These are phyloP conservation scores for Tetrahymena elliotti DNA, from an alignment of 73 alveolate genomes.

Conservation along the genomic window DNA sequence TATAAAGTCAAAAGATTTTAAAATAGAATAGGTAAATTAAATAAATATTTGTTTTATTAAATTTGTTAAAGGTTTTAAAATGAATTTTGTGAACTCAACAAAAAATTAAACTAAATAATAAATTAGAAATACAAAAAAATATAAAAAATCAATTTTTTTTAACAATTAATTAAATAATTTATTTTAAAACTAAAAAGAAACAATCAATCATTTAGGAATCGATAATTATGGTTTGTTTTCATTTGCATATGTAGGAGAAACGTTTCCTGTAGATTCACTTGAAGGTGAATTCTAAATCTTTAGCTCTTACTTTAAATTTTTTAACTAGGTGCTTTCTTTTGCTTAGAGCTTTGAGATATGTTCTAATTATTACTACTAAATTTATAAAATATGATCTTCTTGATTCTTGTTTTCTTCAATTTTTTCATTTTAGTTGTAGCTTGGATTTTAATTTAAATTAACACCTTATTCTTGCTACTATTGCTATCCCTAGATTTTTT, in stretches of 20 bases:
- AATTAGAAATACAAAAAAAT: no score
- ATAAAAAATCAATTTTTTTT: no score
- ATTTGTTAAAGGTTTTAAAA: no score
- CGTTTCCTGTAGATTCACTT: background rate
- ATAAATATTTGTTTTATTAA: no score
- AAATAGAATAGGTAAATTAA: no score
- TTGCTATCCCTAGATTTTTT: background rate
- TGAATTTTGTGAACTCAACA: no score
- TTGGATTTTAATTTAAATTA: background rate
- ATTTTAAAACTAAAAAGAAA: no score
- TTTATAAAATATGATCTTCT: background rate
- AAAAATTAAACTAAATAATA: no score
- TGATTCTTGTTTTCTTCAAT: background rate
- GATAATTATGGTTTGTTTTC: background rate
- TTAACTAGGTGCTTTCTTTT: background rate
- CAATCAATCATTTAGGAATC: background rate
- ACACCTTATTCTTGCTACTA: background rate
- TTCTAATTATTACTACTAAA: background rate
- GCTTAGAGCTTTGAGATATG: background rate
- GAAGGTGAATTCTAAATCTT: background rate
- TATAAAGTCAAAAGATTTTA: no score
- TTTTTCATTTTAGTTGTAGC: background rate
- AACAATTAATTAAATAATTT: no score
- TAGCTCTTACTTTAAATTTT: background rate
- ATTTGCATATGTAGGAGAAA: background rate